phyloP scores from a whole-genome alignment of 768 basidiomycete genomes.

The Pulveroboletus sp. region DNA sequence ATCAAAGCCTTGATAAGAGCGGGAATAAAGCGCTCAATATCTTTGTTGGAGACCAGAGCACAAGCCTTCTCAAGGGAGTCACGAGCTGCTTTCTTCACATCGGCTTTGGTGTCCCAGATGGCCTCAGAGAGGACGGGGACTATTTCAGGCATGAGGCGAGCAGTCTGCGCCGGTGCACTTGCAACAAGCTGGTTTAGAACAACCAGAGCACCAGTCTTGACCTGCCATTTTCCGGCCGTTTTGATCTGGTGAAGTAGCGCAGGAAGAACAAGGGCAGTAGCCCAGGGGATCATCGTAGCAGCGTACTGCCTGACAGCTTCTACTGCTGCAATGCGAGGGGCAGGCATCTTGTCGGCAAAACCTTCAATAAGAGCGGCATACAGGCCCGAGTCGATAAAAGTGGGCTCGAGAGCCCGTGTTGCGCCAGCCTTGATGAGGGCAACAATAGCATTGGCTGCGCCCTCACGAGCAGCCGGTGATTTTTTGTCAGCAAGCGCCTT shows the following conservation, averaged over 20 bases:
- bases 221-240: slow-evolving; percentile 95
- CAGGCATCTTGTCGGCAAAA: slow-evolving; percentile 92
- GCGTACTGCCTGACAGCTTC: slow-evolving; percentile 76
- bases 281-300: slow-evolving; percentile 85
- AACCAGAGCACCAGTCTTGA: slow-evolving; percentile 85
- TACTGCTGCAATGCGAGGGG: slow-evolving; percentile 78
- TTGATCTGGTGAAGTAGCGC: slow-evolving; percentile 89
- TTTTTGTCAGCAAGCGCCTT: slow-evolving; percentile 95
- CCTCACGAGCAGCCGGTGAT: slow-evolving; percentile 86
- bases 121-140: slow-evolving; percentile 91
- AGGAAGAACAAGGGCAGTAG: slow-evolving; percentile 75
- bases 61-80: slow-evolving; percentile 92
- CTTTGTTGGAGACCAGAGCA: slow-evolving; percentile 96
- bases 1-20: slow-evolving; percentile 97
- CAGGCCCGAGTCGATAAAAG: slow-evolving; percentile 81
- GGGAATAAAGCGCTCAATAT: slow-evolving; percentile 94
- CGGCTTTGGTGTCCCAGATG: slow-evolving; percentile 98
- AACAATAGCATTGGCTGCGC: slow-evolving; percentile 69
- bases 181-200: slow-evolving; percentile 83
- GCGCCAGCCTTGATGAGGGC: slow-evolving; percentile 66
- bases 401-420: slow-evolving; percentile 79
- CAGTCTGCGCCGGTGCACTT: slow-evolving; percentile 77
- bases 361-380: slow-evolving; percentile 84
- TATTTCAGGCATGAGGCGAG: slow-evolving; percentile 89
- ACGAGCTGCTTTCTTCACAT: slow-evolving; percentile 98